phyloP scores from a whole-genome alignment of 352 stramenopile species.

The Phytophthora macrochlamydospora region DNA sequence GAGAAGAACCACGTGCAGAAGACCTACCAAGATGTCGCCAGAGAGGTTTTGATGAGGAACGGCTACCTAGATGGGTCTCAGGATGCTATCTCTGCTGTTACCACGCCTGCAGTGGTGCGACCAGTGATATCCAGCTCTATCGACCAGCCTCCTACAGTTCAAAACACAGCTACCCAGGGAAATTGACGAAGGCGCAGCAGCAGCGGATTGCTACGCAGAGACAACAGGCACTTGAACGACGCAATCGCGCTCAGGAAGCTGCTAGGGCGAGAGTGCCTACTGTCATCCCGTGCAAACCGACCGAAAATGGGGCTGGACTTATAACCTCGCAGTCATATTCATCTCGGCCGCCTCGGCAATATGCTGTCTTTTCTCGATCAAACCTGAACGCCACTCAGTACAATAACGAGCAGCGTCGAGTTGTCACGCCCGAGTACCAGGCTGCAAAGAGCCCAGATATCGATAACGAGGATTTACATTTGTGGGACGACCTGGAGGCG shows the following conservation, averaged over 20 bases:
- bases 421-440: constrained; percentile 32
- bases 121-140: too few species aligned
- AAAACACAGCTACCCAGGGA: constrained; percentile 37
- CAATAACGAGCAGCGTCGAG: constrained; percentile 5
- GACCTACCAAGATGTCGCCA: constrained; percentile 65
- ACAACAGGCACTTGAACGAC: constrained; percentile 61
- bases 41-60: constrained; percentile 69
- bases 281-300: constrained; percentile 8
- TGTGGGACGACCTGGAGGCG: constrained; percentile 52
- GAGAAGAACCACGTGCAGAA: constrained; percentile 55
- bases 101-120: not conserved
- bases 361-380: not conserved
- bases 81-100: not conserved
- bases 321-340: constrained; percentile 1
- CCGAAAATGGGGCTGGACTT: not conserved
- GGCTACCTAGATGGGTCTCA: constrained; percentile 40
- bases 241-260: constrained; percentile 30
- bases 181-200: constrained; percentile 58
- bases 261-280: not conserved
- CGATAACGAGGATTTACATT: constrained; percentile 11
- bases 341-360: not conserved
- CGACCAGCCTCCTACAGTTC: not conserved
- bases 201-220: constrained; percentile 59
- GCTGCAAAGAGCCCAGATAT: not conserved
- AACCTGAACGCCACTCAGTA: constrained; percentile 5